Evolutionary conservation across 208 protist species (phyloP), one percentile per base, ranked within the genome.

Genomic region (Giardia muris): DNA sequence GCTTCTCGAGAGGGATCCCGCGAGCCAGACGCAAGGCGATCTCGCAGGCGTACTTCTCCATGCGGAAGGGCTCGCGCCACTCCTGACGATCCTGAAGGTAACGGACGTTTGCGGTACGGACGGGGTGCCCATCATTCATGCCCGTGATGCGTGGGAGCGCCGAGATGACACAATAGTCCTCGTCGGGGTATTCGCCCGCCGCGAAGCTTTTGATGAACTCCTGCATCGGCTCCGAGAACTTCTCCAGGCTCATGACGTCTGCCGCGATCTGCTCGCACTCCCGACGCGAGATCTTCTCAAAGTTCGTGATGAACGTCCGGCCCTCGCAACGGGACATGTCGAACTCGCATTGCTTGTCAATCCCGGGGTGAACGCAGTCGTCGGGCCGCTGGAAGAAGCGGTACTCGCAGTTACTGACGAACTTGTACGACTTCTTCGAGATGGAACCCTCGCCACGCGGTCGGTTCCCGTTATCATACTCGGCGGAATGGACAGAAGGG

Each of bases 351-450:
- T 92, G 4, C 48, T 92, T 89, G 89, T 95, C 94, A 45, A 46
- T 48, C n/a, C 94, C 94, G 48, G 91, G 92, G 45, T 93, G 46
- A 10, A 94, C 43, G 30, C 92, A 92, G 57, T 95, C 94, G 67
- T 95, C 94, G 43, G 94, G 94, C 30, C 94, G 43, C 91, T 95
- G 94, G 94, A 95, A 95, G 42, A 94, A 93, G n/a, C 94, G 44
- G 43, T 87, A 94, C 86, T 95, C 94, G 46, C 4, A 48, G 91
- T 95, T 95, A 43, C 87, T 88, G n/a, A 87, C 46, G 2, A 95
- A 43, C 46, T 95, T 95, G 46, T 92, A 19, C 1, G 91, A 4
- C 0, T n/a, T 3, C 22, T 67, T 30, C 10, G 2, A 0, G 57
- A 30, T 30, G n/a, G 10, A 43, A 0, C 10, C 0, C 2, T 67